Evolutionary conservation across 2,329 filamentous ascomycete species (phyloP).

Genomic region (Paecilomyces sp.): DNA sequence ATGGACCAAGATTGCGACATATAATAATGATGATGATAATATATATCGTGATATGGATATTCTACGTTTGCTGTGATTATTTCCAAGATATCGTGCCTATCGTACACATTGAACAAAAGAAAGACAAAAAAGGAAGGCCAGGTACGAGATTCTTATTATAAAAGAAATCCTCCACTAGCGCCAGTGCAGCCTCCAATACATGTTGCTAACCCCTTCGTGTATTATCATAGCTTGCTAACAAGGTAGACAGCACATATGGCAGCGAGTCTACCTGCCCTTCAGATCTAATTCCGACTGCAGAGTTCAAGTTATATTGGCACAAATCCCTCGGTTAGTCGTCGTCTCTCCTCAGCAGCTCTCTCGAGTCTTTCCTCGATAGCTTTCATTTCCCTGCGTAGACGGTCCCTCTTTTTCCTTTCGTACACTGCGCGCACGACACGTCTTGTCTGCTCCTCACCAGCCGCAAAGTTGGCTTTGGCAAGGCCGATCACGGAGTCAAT

Average conservation of each 20-base stretch:
- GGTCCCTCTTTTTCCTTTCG: slow-evolving; percentile 70
- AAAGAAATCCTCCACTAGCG: no score
- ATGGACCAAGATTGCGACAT: not conserved
- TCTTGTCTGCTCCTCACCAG: slow-evolving; percentile 71
- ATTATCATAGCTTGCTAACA: no score
- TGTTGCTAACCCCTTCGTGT: no score
- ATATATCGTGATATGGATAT: not conserved
- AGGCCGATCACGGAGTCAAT: slow-evolving; percentile 78
- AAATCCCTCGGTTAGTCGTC: slow-evolving; percentile 20
- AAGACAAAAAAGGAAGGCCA: no score
- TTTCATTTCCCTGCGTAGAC: slow-evolving; percentile 21
- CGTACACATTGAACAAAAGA: not conserved
- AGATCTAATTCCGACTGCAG: not conserved
- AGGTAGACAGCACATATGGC: no score
- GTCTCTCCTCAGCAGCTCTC: not conserved
- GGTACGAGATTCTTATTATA: no score
- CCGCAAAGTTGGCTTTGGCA: slow-evolving; percentile 77
- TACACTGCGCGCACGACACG: slow-evolving; percentile 81
- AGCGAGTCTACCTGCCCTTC: no score
- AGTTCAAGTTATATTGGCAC: slow-evolving; percentile 11
- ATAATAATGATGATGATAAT: not conserved
- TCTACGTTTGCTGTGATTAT: not conserved
- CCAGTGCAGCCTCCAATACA: no score
- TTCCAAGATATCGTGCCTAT: not conserved
- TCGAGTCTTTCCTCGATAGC: slow-evolving; percentile 12